Base-by-base conservation (phyloP, 441 rosid genomes). In the Pelargonium australe region DNA sequence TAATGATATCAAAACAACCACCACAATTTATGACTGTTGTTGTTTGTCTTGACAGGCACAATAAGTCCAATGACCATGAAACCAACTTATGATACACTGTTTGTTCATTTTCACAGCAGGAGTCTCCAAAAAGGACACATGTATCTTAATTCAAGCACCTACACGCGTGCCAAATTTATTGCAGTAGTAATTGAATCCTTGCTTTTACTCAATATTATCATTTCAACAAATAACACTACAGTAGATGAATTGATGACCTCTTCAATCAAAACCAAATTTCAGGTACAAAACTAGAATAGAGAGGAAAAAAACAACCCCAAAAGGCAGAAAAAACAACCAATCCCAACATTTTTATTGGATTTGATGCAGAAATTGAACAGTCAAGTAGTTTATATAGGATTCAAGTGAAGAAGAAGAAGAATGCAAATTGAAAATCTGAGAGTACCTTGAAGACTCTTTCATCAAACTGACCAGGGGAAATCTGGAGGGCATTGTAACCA, bases 391-490 rank as follows among this genome's bases (percentile, higher is more conserved):
- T 25, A 25, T 25, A 25, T 25, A 25, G 49, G 12, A 44, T 44
- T 44, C 13, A 8, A 8, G 49, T 44, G 1, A 8, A 8, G 49
- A 44, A 51, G 5, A 20, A 20, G 23, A 25, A 25, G 31, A 25
- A 25, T 25, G 64, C 11, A 7, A 66, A 25, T 49, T 17, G 23
- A 63, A 43, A 51, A 10, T 16, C 17, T 45, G 8, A 19, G 3
- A 73, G 55, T 85, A 94, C 98, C 97, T 83, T 76, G 75, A 94
- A 94, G 73, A 89, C 91, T 2, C 85, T 81, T 69, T 94, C 98
- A 81, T 94, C 93, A 60, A 89, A 94, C 72, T 75, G 81, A 5
- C 97, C 98, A 71, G 98, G 98, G 72, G 95, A 87, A 77, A 86
- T 73, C 86, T 94, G 98, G 53, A 94, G 96, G 60, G 97, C 94